phyloP scores from a whole-genome alignment of 208 protist genomes.

The Endotrypanum monterogeii region DNA sequence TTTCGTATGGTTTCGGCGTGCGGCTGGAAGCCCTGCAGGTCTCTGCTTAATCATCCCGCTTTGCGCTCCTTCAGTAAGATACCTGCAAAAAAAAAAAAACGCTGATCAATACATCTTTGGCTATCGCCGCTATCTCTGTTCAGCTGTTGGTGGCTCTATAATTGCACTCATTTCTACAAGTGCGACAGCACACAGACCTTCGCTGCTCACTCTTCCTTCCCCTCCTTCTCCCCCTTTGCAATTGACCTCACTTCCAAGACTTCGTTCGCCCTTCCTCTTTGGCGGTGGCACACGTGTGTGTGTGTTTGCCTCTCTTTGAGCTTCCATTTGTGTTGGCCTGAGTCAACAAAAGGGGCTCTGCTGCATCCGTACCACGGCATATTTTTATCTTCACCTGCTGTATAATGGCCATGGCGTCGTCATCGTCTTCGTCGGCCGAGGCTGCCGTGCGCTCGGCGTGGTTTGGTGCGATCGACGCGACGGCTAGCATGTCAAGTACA shows the following conservation, averaged over 20 bases:
- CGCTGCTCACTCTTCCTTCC: neutral
- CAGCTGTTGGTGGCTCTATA: too few relatives aligned
- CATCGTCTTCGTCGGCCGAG: constrained; percentile 25
- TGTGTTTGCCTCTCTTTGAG: neutral
- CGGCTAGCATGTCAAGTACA: constrained; percentile 53
- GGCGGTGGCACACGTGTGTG: neutral
- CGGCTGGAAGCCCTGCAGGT: too few relatives aligned
- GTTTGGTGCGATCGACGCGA: constrained; percentile 62
- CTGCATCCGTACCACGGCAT: neutral
- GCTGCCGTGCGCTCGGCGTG: constrained; percentile 63
- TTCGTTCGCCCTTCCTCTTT: neutral
- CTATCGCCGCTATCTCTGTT: too few relatives aligned
- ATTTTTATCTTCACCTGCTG: neutral
- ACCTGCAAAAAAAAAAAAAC: too few relatives aligned
- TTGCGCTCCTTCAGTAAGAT: too few relatives aligned
- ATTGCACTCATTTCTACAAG: too few relatives aligned
- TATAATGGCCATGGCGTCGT: constrained; percentile 16
- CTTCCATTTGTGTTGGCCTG: neutral
- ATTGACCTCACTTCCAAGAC: neutral
- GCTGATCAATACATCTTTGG: too few relatives aligned
- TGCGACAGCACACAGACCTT: too few relatives aligned
- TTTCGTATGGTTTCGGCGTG: too few relatives aligned
- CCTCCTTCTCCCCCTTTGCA: neutral
- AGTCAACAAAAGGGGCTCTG: neutral
- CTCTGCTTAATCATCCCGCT: neutral